A percentile compares a stretch with the other conserved stretches of the same genome.
Evolutionary conservation across 768 basidiomycete genomes (phyloP).

Genomic region (Filobasidium wieringae): DNA sequence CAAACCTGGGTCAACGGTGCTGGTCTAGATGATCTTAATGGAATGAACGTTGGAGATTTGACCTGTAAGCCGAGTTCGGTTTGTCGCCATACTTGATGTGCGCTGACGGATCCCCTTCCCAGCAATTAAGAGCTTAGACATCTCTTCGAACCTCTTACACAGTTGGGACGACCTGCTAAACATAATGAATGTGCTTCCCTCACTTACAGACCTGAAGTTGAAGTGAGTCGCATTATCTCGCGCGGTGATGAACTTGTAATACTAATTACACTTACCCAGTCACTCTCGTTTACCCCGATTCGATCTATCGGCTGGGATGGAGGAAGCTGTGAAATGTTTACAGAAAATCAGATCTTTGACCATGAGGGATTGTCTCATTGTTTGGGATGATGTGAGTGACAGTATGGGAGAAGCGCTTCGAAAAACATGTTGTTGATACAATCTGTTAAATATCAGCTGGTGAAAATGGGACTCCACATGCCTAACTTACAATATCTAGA

Average conservation of each 20-base stretch:
- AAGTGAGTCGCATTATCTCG: slow-evolving; percentile 50
- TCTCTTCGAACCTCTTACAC: slow-evolving; percentile 62
- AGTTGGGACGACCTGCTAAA: slow-evolving; percentile 57
- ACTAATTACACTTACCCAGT: slow-evolving; percentile 1
- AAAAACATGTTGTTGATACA: neutral
- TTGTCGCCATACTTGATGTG: slow-evolving; percentile 11
- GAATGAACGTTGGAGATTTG: neutral
- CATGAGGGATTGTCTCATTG: slow-evolving; percentile 18
- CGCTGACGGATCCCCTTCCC: slow-evolving; percentile 2
- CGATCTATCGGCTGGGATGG: neutral
- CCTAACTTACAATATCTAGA: slow-evolving; percentile 17
- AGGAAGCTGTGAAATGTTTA: neutral
- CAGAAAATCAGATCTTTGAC: slow-evolving; percentile 20
- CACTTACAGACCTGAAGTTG: slow-evolving; percentile 55
- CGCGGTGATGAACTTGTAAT: neutral
- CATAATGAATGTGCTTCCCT: slow-evolving; percentile 54
- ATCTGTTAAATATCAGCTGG: neutral
- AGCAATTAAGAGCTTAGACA: slow-evolving; percentile 70
- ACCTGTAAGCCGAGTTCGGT: slow-evolving; percentile 1
- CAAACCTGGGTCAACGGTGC: slow-evolving; percentile 46
- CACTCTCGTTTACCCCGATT: slow-evolving; percentile 10
- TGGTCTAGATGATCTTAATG: slow-evolving; percentile 25
- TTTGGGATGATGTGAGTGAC: slow-evolving; percentile 27
- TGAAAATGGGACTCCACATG: neutral
- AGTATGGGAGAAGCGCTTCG: neutral